Evolutionary conservation across 2,329 filamentous ascomycete species (phyloP), one percentile per base, ranked within the genome.

Genomic region (Fusarium pseudograminearum): DNA sequence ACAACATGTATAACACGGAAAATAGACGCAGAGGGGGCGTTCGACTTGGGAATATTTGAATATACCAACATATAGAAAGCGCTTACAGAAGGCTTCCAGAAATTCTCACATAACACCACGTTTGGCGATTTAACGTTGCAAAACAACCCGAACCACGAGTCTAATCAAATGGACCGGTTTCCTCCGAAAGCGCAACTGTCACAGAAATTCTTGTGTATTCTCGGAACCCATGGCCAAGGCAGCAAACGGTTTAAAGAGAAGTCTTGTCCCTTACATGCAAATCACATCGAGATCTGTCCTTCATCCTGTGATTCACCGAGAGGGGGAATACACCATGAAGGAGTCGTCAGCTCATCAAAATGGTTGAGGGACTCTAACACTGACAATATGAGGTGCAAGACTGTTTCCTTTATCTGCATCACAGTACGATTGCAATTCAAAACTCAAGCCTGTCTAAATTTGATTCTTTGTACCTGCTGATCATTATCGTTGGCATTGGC

Each of bases 1-100:
- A 67, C 58, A 65, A 46, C 26, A 51, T 71, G 61, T 71, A 67
- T 52, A 61, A 59, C 56, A 61, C 57, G 15, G 28, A 31, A 61
- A 66, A 38, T 38, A 44, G 36, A 45, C 40, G 20, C 20, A 15
- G 51, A 18, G 41, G 40, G 40, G 67, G 60, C 51, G 46, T 72
- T 71, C 30, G 47, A 47, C 10, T 24, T 33, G 30, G 36, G 33
- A 33, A 28, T 24, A 45, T 56, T 60, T 50, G 57, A 41, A 36
- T 45, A 42, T 30, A 30, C 48, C 34, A 38, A 11, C 50, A 36
- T 48, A 41, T 30, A 44, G 38, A 40, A 44, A 41, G 18, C n/a
- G 47, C 30, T 62, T 66, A 31, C 18, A 55, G 53, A 57, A 59
- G 45, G 24, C 15, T 69, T 66, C 60, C 45, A 57, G 64, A 71